A percentile compares a stretch with the other conserved stretches of the same genome.
phyloP scores from a whole-genome alignment of 2,329 filamentous ascomycete genomes.

The Pseudogymnoascus sp. region DNA sequence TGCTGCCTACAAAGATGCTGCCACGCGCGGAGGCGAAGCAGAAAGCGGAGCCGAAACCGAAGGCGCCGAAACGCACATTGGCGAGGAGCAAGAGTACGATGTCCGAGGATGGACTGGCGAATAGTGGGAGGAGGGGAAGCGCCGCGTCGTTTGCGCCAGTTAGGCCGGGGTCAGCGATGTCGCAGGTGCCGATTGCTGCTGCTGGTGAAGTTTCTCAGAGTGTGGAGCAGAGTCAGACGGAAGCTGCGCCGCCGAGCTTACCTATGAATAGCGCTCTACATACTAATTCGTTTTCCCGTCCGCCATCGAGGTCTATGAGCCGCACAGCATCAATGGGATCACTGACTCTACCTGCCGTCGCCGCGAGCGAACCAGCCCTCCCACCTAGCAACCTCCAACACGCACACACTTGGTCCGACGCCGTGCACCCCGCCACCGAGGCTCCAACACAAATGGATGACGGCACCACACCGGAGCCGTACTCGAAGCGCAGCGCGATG shows the following conservation, averaged over 20 bases:
- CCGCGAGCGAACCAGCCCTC: slow-evolving; percentile 43
- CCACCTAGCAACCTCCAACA: slow-evolving; percentile 33
- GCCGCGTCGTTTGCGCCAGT: neutral
- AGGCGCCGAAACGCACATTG: slow-evolving; percentile 22
- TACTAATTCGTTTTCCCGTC: slow-evolving; percentile 30
- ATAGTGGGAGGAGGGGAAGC: slow-evolving; percentile 4
- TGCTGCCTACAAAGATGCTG: slow-evolving; percentile 32
- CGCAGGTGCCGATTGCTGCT: neutral
- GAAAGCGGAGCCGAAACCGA: slow-evolving; percentile 31
- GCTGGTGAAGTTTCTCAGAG: neutral
- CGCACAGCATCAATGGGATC: slow-evolving; percentile 27
- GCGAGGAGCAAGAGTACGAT: slow-evolving; percentile 21
- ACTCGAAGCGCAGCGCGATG: slow-evolving; percentile 17
- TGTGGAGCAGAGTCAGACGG: neutral
- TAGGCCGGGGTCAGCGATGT: slow-evolving; percentile 15
- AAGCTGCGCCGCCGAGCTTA: neutral
- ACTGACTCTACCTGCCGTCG: slow-evolving; percentile 30
- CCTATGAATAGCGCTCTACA: slow-evolving; percentile 12
- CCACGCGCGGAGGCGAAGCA: slow-evolving; percentile 19
- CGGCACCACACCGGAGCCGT: neutral
- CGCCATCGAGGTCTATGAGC: slow-evolving; percentile 34
- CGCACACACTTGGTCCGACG: slow-evolving; percentile 38
- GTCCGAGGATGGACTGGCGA: slow-evolving; percentile 24
- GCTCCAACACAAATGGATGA: slow-evolving; percentile 19
- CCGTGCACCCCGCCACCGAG: slow-evolving; percentile 36